Evolutionary conservation across 1,139 yeast species (phyloP), one percentile per base, ranked within the genome.

Genomic region (Geotrichum siamense): DNA sequence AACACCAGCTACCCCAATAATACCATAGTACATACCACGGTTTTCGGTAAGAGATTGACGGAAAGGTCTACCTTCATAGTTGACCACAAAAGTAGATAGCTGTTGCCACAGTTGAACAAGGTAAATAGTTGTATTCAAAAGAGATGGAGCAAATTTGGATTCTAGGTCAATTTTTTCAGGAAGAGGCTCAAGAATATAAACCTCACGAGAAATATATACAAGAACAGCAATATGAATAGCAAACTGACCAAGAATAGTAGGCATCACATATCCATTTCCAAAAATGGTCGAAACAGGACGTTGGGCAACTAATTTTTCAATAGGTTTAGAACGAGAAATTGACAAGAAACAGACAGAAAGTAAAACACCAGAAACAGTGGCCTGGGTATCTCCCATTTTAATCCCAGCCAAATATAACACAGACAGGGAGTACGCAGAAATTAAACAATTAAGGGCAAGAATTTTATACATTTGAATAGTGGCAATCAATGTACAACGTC

Each of bases 401-500:
- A 93, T 94, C 67, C 99, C 99, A 13, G 98, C 97, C 58, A 91
- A 74, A 63, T 85, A 93, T 59, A 91, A 77, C 30, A 91, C 96
- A 39, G 96, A 84, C 57, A 91, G 74, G 3, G 97, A 87, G 64
- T 91, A 91, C 25, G 99, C 98, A 53, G 95, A 82, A 68, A 91
- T 87, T 70, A 91, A 75, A 75, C 98, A 93, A 65, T 91, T 91
- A 69, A 91, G 75, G 0, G 99, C 98, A 62, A 91, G 72, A 58
- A 91, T 91, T 72, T 91, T 91, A 75, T 93, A 93, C 98, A 91
- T 93, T 69, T 91, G 98, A 60, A 91, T 89, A 17, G 98, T 91
- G 13, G 96, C 87, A 46, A 93, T 96, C 57, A 91, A 73, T 9
- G 99, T 96, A 72, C 96, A 86, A 69, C 99, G 87, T 55, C 99